Conservation (phyloP, 2,329 filamentous ascomycete species). For the Aaosphaeria pasadenensis region DNA sequence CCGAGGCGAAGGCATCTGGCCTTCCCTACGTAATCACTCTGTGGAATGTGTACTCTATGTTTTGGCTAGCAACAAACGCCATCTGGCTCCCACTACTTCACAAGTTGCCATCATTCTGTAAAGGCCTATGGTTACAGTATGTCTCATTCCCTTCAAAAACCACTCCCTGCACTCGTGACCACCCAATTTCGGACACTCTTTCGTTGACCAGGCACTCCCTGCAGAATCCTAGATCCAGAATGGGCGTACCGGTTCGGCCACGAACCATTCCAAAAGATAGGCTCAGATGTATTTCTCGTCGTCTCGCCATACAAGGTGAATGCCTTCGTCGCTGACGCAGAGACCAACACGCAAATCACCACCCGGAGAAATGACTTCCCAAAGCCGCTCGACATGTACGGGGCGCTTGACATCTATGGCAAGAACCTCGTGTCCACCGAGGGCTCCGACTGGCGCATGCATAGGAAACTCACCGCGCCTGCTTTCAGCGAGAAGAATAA, state of each 20-base stretch:
- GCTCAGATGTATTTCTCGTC: slow-evolving; percentile 61
- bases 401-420: slow-evolving; percentile 63
- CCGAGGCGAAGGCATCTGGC: slow-evolving; percentile 45
- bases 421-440: slow-evolving; percentile 70
- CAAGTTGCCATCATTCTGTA: slow-evolving; percentile 49
- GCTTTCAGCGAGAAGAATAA: slow-evolving; percentile 78
- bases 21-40: slow-evolving; percentile 44
- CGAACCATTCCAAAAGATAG: slow-evolving; percentile 56
- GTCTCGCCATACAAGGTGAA: slow-evolving; percentile 56
- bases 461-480: slow-evolving; percentile 68
- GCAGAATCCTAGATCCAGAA: slow-evolving; percentile 56
- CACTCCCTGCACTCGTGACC: slow-evolving; percentile 4
- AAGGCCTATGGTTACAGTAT: slow-evolving; percentile 60
- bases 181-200: neutral
- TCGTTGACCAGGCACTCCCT: slow-evolving; percentile 3
- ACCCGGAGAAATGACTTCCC: slow-evolving; percentile 68
- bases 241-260: slow-evolving; percentile 59
- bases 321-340: slow-evolving; percentile 61
- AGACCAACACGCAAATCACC: slow-evolving; percentile 64
- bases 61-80: slow-evolving; percentile 56
- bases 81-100: slow-evolving; percentile 58
- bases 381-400: slow-evolving; percentile 62
- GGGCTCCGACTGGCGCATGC: slow-evolving; percentile 66
- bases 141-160: slow-evolving; percentile 19
- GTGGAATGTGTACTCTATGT: slow-evolving; percentile 47